Conservation (phyloP, 805 yeast genomes). For the Candida cerambycidarum region DNA sequence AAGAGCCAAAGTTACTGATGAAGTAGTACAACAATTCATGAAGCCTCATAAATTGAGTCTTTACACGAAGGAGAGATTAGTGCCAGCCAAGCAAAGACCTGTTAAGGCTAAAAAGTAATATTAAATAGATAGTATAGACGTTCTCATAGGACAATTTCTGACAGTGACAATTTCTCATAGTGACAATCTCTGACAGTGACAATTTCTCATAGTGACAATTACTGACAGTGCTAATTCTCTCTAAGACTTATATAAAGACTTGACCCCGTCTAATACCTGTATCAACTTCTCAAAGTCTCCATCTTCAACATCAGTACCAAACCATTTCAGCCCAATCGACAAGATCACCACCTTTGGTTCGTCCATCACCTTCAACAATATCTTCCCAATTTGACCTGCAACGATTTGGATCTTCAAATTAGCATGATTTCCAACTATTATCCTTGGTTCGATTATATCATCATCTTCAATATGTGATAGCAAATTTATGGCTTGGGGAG, state of each 20-base stretch:
- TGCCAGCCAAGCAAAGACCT: conserved; percentile 57
- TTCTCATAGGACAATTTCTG: too few species aligned
- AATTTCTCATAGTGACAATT: too few species aligned
- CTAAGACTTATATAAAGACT: too few species aligned
- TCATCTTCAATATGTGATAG: conserved; percentile 15
- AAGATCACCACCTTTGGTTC: conserved; percentile 42
- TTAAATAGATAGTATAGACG: conserved; percentile 9
- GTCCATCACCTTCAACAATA: conserved; percentile 27
- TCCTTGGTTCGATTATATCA: conserved; percentile 39
- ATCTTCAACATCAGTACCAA: conserved; percentile 35
- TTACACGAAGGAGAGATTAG: conserved; percentile 73
- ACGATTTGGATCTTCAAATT: conserved; percentile 49
- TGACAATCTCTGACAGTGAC: too few species aligned
- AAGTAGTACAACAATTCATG: conserved; percentile 67
- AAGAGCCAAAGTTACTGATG: conserved; percentile 66
- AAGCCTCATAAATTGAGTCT: conserved; percentile 76
- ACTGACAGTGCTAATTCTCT: too few species aligned
- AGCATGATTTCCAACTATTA: conserved; percentile 48
- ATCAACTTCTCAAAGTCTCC: conserved; percentile 48
- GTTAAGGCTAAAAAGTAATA: conserved; percentile 33
- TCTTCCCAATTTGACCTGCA: conserved; percentile 49
- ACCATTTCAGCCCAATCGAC: conserved; percentile 48
- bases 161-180: too few species aligned
- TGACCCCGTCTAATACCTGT: conserved; percentile 38
- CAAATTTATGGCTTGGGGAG: conserved; percentile 21